These are phyloP conservation scores for Alternaria ethzedia DNA, from an alignment of 2,329 filamentous ascomycete species.

Conservation along the genomic window DNA sequence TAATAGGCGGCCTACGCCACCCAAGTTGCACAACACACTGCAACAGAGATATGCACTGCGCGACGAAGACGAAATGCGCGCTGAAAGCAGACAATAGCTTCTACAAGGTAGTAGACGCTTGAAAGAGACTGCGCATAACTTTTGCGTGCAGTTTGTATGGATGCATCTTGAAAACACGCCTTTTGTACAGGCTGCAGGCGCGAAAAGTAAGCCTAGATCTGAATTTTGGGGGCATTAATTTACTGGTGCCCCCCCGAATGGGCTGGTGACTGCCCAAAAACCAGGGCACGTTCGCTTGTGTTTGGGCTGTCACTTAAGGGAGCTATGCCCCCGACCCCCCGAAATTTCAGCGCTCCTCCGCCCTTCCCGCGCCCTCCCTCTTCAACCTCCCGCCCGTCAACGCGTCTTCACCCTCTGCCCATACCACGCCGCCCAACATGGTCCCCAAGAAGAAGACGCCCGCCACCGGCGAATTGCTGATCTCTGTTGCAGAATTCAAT, in stretches of 20 bases:
- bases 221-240: neutral
- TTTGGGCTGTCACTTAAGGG: slow-evolving; percentile 17
- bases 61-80: neutral
- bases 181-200: neutral
- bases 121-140: neutral
- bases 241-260: neutral
- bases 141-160: neutral
- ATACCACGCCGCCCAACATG: slow-evolving; percentile 27
- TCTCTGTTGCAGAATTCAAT: slow-evolving; percentile 78
- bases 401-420: slow-evolving; percentile 11
- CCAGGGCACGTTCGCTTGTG: slow-evolving; percentile 4
- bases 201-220: neutral
- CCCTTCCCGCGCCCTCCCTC: slow-evolving; percentile 6
- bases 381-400: slow-evolving; percentile 5
- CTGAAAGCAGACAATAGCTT: neutral
- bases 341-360: neutral
- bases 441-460: slow-evolving; percentile 37
- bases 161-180: neutral
- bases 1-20: slow-evolving; percentile 13
- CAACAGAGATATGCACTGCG: neutral
- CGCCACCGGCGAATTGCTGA: slow-evolving; percentile 44
- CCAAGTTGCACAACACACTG: slow-evolving; percentile 2
- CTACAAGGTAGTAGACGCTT: neutral
- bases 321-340: slow-evolving; percentile 3
- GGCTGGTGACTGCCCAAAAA: slow-evolving; percentile 3